A percentile compares a stretch with the other conserved stretches of the same genome.
These are phyloP conservation scores for Peronosclerospora sorghi DNA, from an alignment of 352 stramenopile species.

Conservation along the genomic window DNA sequence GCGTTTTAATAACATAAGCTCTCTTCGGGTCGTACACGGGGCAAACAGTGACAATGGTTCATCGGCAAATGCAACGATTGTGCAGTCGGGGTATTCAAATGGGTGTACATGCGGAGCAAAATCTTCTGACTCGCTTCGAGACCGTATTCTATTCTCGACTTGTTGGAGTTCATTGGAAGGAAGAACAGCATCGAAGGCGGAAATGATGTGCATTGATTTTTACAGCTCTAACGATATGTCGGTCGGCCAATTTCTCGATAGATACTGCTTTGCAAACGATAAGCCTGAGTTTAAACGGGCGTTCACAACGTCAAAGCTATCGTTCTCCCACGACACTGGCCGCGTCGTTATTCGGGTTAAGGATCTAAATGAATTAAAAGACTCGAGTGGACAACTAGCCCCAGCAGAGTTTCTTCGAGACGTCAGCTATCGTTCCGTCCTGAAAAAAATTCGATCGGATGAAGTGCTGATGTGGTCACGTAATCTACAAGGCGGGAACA, in stretches of 20 bases:
- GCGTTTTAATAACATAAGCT: conserved; percentile 79
- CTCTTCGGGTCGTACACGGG: conserved; percentile 35
- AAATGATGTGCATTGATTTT: conserved; percentile 86
- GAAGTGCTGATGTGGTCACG: conserved; percentile 63
- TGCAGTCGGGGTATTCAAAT: conserved; percentile 21
- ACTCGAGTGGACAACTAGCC: conserved; percentile 36
- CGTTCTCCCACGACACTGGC: conserved; percentile 73
- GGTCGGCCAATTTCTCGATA: conserved; percentile 69
- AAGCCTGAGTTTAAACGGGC: conserved; percentile 68
- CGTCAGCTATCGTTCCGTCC: conserved; percentile 45
- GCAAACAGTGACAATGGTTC: conserved; percentile 9
- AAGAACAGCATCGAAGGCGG: conserved; percentile 64
- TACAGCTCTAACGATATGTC: conserved; percentile 79
- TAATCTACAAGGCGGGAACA: conserved; percentile 13
- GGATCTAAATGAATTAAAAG: conserved; percentile 58
- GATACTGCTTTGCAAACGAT: conserved; percentile 65
- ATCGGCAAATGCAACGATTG: conserved; percentile 14
- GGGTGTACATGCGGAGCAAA: conserved; percentile 56
- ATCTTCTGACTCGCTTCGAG: conserved; percentile 40
- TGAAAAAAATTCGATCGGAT: conserved; percentile 49
- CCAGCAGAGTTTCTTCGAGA: conserved; percentile 48
- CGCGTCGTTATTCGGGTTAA: conserved; percentile 65
- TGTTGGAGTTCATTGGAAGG: conserved; percentile 77
- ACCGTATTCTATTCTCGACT: conserved; percentile 73
- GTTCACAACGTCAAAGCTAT: conserved; percentile 70